These are phyloP conservation scores for Leucocoprinus gongylophorus DNA, from an alignment of 1,284 basidiomycete genomes.

Conservation along the genomic window DNA sequence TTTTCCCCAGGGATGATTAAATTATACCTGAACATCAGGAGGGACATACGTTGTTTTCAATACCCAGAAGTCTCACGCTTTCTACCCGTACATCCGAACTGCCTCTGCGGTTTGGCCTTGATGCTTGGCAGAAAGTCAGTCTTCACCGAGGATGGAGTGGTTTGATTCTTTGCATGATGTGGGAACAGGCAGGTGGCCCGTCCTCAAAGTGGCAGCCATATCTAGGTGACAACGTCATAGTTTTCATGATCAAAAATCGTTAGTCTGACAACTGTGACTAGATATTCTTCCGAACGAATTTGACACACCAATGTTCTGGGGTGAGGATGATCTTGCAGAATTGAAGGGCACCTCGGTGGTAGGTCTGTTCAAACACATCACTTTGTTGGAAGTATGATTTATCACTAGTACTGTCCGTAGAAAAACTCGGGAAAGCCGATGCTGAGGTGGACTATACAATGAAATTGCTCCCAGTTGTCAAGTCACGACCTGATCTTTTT, in stretches of 20 bases:
- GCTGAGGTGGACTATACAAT: slow-evolving; percentile 73
- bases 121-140: slow-evolving; percentile 52
- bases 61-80: slow-evolving; percentile 75
- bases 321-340: slow-evolving; percentile 62
- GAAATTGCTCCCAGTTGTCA: slow-evolving; percentile 58
- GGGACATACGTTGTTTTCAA: slow-evolving; percentile 71
- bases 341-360: slow-evolving; percentile 81
- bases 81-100: slow-evolving; percentile 74
- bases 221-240: slow-evolving; percentile 42
- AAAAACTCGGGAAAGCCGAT: slow-evolving; percentile 82
- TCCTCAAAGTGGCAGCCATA: slow-evolving; percentile 66
- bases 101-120: slow-evolving; percentile 46
- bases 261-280: slow-evolving; percentile 20
- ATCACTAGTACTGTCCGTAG: slow-evolving; percentile 31
- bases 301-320: slow-evolving; percentile 96
- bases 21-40: slow-evolving; percentile 37
- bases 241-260: neutral
- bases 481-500: slow-evolving; percentile 73
- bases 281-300: slow-evolving; percentile 68
- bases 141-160: slow-evolving; percentile 78
- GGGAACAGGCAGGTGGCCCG: slow-evolving; percentile 64
- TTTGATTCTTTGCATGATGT: slow-evolving; percentile 93
- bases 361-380: slow-evolving; percentile 45
- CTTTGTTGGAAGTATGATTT: slow-evolving; percentile 2
- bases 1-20: neutral